Evolutionary conservation across 2,329 filamentous ascomycete genomes (phyloP).

Genomic region (Fonsecaea pedrosoi): DNA sequence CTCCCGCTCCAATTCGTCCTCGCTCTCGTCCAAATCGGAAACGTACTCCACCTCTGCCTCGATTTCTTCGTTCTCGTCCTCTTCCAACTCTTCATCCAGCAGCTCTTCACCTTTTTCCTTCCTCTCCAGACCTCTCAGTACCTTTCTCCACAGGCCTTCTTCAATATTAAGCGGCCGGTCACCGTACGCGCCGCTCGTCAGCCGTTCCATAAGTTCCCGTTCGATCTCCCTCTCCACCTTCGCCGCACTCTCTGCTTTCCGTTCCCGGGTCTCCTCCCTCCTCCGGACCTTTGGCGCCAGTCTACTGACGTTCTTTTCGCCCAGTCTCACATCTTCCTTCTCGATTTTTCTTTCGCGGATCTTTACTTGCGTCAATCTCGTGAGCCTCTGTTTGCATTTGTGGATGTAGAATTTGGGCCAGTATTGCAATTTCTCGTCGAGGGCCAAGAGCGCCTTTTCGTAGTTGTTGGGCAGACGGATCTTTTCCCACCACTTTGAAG

Average conservation of each 20-base stretch:
- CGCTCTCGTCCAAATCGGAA: constrained; percentile 84
- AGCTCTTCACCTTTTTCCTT: constrained; percentile 86
- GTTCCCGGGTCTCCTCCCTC: constrained; percentile 75
- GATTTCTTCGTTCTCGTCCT: constrained; percentile 69
- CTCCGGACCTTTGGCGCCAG: constrained; percentile 87
- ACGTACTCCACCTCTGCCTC: constrained; percentile 89
- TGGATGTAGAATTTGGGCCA: constrained; percentile 93
- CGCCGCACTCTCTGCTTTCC: constrained; percentile 79
- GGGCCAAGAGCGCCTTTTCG: constrained; percentile 81
- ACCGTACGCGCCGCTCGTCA: constrained; percentile 91
- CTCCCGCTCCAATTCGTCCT: constrained; percentile 71
- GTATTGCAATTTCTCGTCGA: constrained; percentile 86
- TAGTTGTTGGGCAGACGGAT: constrained; percentile 92
- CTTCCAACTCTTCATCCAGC: constrained; percentile 74
- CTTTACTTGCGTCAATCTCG: constrained; percentile 87
- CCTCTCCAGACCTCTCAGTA: constrained; percentile 86
- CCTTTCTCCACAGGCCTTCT: constrained; percentile 96
- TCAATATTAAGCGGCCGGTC: constrained; percentile 94
- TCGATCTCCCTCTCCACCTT: constrained; percentile 97
- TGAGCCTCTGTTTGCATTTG: constrained; percentile 96
- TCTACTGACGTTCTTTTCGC: constrained; percentile 86
- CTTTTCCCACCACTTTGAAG: constrained; percentile 91
- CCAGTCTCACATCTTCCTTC: constrained; percentile 86
- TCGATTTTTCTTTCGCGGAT: constrained; percentile 78
- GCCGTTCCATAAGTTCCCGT: constrained; percentile 86